phyloP scores from a whole-genome alignment of 208 protist genomes.

The Leishmania tropica region DNA sequence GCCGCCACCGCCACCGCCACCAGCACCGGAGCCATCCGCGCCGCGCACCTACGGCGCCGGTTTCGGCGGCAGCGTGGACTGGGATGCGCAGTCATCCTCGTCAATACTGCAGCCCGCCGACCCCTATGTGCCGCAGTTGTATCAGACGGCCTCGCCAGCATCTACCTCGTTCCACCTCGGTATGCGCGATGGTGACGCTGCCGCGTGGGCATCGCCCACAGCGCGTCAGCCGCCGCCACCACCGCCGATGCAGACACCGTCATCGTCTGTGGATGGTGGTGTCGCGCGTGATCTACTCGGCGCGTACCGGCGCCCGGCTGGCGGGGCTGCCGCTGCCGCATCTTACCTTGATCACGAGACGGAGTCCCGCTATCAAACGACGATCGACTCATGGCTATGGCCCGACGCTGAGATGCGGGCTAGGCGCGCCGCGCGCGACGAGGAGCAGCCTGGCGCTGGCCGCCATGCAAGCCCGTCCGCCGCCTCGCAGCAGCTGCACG shows the following conservation, averaged over 20 bases:
- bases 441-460: not conserved
- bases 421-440: not conserved
- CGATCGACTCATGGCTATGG: conserved; percentile 32
- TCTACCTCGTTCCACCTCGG: not conserved
- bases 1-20: conserved; percentile 20
- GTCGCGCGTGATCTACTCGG: conserved; percentile 5
- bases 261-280: not conserved
- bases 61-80: not conserved
- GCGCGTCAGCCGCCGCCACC: conserved; percentile 19
- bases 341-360: not conserved
- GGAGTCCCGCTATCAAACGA: conserved; percentile 21
- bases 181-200: not conserved
- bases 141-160: not conserved
- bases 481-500: conserved; percentile 10
- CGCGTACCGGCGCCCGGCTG: conserved; percentile 13
- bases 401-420: not conserved
- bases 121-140: not conserved
- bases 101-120: not conserved
- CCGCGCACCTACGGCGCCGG: not conserved
- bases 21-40: conserved; percentile 7
- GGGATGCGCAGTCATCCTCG: not conserved
- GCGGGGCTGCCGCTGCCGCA: not conserved
- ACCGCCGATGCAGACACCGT: not conserved
- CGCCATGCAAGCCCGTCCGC: not conserved
- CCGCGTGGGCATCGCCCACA: not conserved